A percentile compares a stretch with the other conserved stretches of the same genome.
These are phyloP conservation scores for Phytophthora europaea DNA, from an alignment of 352 stramenopile genomes.

Conservation along the genomic window DNA sequence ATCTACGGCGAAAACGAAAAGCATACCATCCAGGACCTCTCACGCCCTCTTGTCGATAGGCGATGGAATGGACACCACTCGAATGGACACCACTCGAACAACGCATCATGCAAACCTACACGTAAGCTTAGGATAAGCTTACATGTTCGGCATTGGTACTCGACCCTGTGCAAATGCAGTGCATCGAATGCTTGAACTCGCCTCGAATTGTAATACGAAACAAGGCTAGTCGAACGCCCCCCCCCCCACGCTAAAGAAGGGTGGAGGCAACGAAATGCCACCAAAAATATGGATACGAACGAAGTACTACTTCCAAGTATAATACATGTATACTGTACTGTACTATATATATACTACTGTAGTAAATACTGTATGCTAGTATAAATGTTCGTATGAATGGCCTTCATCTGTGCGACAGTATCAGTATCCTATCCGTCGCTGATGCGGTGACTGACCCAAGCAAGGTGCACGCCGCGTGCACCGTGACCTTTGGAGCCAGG, in stretches of 20 bases:
- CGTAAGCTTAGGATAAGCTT: too few relatives aligned
- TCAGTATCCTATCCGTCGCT: too few relatives aligned
- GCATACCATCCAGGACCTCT: conserved; percentile 2
- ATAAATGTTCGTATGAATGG: too few relatives aligned
- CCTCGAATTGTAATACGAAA: conserved; percentile 20
- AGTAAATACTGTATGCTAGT: too few relatives aligned
- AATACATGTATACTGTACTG: too few relatives aligned
- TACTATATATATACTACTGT: too few relatives aligned
- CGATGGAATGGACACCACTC: background rate
- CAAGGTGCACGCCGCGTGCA: too few relatives aligned
- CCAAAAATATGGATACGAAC: background rate
- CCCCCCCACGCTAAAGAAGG: conserved; percentile 19
- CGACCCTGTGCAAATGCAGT: background rate
- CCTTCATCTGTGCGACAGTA: too few relatives aligned
- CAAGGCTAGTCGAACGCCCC: background rate
- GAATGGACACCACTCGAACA: too few relatives aligned
- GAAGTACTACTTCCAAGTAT: too few relatives aligned
- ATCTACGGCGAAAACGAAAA: background rate
- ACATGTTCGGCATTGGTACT: too few relatives aligned
- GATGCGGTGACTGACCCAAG: conserved; percentile 22
- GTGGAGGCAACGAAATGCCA: background rate
- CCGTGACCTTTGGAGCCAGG: conserved; percentile 15
- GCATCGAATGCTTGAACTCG: conserved; percentile 22
- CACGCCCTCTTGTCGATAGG: background rate
- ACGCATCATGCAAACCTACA: background rate